These are phyloP conservation scores for Fraxinus pennsylvanica DNA, from an alignment of 257 asterid species.

Conservation along the genomic window DNA sequence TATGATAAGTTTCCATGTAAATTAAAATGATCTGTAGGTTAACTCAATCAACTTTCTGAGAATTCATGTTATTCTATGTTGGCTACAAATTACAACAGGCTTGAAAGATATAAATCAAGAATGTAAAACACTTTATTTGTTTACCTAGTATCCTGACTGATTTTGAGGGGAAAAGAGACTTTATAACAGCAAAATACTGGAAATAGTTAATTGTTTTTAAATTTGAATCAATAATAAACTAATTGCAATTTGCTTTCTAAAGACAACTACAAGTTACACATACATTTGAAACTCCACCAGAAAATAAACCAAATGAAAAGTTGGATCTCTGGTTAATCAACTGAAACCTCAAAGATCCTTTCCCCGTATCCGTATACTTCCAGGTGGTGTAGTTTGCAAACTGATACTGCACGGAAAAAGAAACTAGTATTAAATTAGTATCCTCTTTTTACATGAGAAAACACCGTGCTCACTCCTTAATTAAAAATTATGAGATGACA, in stretches of 20 bases:
- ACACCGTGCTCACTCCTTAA: background rate
- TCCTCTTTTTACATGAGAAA: conserved; percentile 9
- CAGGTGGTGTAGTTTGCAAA: conserved; percentile 72
- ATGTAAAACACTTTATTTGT: background rate
- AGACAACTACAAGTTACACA: conserved; percentile 18
- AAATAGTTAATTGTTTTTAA: too few species aligned
- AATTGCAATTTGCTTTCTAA: background rate
- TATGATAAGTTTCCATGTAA: background rate
- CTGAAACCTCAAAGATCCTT: conserved; percentile 78
- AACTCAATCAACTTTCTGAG: background rate
- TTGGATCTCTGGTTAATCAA: conserved; percentile 95
- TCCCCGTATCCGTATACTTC: conserved; percentile 59
- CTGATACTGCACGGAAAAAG: conserved; percentile 67
- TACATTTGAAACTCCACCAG: conserved; percentile 78
- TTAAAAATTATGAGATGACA: background rate
- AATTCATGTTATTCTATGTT: background rate
- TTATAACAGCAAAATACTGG: background rate
- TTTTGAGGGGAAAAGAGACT: background rate
- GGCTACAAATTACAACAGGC: background rate
- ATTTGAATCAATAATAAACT: too few species aligned
- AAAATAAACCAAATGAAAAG: conserved; percentile 75
- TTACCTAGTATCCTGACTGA: background rate
- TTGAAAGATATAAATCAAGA: background rate
- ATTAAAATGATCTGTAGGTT: background rate
- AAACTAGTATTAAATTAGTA: conserved; percentile 2